A percentile compares a stretch with the other conserved stretches of the same genome.
Evolutionary conservation across 2,329 filamentous ascomycete genomes (phyloP).

Genomic region (Bipolaris oryzae): DNA sequence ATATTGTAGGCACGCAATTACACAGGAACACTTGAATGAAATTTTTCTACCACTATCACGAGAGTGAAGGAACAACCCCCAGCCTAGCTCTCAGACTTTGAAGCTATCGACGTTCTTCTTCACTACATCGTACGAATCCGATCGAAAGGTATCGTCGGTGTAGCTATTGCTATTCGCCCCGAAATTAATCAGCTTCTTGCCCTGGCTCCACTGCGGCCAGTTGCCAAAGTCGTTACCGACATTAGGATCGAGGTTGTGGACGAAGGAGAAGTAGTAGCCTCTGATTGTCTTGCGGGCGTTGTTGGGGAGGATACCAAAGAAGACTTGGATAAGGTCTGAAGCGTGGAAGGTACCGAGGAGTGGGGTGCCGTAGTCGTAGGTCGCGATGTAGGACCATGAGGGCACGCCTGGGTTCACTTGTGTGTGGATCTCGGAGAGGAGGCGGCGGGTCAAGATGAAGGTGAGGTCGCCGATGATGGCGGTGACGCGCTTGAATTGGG

Average conservation of each 20-base stretch:
- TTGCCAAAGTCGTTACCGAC: constrained; percentile 51
- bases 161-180: constrained; percentile 46
- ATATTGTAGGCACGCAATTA: too few species aligned
- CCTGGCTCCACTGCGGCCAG: constrained; percentile 62
- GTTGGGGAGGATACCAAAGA: constrained; percentile 68
- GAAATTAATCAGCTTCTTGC: constrained; percentile 60
- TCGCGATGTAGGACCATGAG: constrained; percentile 75
- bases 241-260: constrained; percentile 75
- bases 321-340: constrained; percentile 71
- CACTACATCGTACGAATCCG: constrained; percentile 53
- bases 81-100: constrained; percentile 13
- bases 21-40: too few species aligned
- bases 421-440: constrained; percentile 61
- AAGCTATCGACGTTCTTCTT: constrained; percentile 29
- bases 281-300: constrained; percentile 66
- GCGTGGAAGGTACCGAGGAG: constrained; percentile 78
- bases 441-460: constrained; percentile 73
- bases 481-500: constrained; percentile 76
- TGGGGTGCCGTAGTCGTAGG: constrained; percentile 73
- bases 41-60: neutral
- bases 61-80: too few species aligned
- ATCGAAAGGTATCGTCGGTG: constrained; percentile 58
- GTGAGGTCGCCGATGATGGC: constrained; percentile 76
- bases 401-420: constrained; percentile 63
- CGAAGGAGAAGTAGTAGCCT: constrained; percentile 74